Evolutionary conservation across 106 monocot species (phyloP), one percentile per base, ranked within the genome.

Genomic region (Narthecium ossifragum): DNA sequence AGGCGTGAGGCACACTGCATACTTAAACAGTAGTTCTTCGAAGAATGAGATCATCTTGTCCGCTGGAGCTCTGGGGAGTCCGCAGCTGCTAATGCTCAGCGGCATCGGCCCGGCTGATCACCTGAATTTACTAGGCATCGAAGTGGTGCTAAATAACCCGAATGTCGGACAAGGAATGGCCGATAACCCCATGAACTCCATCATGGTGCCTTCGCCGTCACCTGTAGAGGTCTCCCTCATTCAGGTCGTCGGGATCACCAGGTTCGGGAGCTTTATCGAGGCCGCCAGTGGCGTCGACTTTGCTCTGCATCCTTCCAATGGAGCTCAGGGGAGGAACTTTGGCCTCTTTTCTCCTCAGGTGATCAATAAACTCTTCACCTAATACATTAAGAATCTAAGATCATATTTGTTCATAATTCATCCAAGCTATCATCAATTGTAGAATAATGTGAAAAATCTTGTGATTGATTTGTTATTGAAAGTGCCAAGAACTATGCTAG

Each of bases 191-290:
- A 87, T 87, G 90, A 91, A 84, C 74, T 33, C 86, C 34, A 77
- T 98, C 46, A 84, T 91, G 61, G 65, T 98, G 17, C 96, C 96
- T 1, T 81, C 78, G 1, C 80, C 75, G 69, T 57, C 69, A 27
- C 78, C 72, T 0, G 69, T 87, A 9, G 39, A 72, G 70, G 84
- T 87, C 69, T 90, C 96, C 2, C 75, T 98, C 10, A 84, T 91
- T 31, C 80, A 98, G 68, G 86, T 63, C 5, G 96, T 98, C 0
- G 96, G 96, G 22, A 91, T 98, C 74, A 98, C 96, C 6, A 84
- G 84, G 36, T 55, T 66, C 17, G 90, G 87, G 7, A 61, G 76
- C 14, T 98, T 84, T 57, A 98, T 98, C 33, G 96, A 90, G 67
- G 86, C 90, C 17, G 86, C 80, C 69, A 96, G 83, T 46, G 96